These are phyloP conservation scores for Suillus bovinus DNA, from an alignment of 768 basidiomycete species.

Conservation along the genomic window DNA sequence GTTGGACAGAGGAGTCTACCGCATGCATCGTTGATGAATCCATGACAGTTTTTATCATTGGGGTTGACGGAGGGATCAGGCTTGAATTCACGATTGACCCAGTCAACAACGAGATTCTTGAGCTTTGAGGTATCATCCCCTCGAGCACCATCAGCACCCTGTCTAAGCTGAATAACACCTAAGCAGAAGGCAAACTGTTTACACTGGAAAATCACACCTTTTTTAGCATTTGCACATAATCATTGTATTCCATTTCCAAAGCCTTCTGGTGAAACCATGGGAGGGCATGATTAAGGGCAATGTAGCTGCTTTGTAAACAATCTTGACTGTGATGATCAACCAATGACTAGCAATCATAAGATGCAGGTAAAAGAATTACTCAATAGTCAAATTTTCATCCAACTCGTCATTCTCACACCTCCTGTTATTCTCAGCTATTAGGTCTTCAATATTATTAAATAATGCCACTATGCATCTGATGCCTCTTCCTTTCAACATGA, in stretches of 20 bases:
- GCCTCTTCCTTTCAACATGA: too few species aligned
- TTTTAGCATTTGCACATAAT: neutral
- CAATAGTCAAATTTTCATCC: too few species aligned
- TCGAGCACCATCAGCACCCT: neutral
- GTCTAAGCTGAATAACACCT: neutral
- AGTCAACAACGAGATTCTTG: neutral
- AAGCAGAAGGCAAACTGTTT: neutral
- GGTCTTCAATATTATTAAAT: too few species aligned
- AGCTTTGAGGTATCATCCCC: neutral
- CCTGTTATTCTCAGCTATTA: too few species aligned
- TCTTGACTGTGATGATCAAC: neutral
- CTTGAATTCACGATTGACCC: neutral
- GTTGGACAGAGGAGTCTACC: too few species aligned
- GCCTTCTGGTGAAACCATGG: neutral
- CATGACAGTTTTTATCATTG: neutral
- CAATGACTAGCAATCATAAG: neutral
- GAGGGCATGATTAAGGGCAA: neutral
- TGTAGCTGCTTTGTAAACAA: neutral
- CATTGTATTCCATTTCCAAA: neutral
- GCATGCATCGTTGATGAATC: too few species aligned
- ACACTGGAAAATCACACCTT: neutral
- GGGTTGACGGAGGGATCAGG: neutral
- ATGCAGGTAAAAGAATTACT: too few species aligned
- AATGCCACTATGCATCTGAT: too few species aligned
- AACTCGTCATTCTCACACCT: too few species aligned